A percentile compares a stretch with the other conserved stretches of the same genome.
Conservation (phyloP, 1,139 yeast genomes). For the Suhomyces wounanorum region DNA sequence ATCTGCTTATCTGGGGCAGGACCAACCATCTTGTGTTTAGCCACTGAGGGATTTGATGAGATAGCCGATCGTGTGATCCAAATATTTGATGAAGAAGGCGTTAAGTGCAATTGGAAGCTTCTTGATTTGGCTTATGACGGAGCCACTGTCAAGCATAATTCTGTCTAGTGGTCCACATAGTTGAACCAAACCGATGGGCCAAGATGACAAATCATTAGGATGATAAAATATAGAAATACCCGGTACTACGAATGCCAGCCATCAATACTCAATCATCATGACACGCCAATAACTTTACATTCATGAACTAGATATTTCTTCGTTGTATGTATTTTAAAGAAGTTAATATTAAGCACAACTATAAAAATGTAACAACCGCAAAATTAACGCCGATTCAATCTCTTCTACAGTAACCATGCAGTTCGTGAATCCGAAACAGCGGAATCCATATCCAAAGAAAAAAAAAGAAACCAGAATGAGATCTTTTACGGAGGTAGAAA, state of each 20-base stretch:
- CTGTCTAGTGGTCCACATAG: no score
- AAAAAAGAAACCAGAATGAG: background rate
- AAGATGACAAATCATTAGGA: background rate
- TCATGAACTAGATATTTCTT: no score
- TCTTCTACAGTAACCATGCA: background rate
- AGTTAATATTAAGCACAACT: no score
- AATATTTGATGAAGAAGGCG: constrained; percentile 66
- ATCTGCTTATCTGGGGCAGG: constrained; percentile 98
- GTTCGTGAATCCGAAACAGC: background rate
- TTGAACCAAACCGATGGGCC: no score
- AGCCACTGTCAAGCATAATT: constrained; percentile 45
- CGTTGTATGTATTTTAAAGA: no score
- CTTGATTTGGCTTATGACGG: constrained; percentile 89
- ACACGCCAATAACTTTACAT: no score
- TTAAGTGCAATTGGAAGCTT: constrained; percentile 78
- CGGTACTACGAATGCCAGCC: no score
- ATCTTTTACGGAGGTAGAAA: background rate
- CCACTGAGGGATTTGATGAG: constrained; percentile 82
- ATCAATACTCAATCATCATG: no score
- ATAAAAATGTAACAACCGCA: no score
- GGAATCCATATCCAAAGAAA: background rate
- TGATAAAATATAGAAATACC: background rate
- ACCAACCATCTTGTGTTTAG: constrained; percentile 92
- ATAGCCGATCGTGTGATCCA: constrained; percentile 76
- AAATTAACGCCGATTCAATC: background rate